These are phyloP conservation scores for Boechera retrofracta DNA, from an alignment of 345 rosid species.

Conservation along the genomic window DNA sequence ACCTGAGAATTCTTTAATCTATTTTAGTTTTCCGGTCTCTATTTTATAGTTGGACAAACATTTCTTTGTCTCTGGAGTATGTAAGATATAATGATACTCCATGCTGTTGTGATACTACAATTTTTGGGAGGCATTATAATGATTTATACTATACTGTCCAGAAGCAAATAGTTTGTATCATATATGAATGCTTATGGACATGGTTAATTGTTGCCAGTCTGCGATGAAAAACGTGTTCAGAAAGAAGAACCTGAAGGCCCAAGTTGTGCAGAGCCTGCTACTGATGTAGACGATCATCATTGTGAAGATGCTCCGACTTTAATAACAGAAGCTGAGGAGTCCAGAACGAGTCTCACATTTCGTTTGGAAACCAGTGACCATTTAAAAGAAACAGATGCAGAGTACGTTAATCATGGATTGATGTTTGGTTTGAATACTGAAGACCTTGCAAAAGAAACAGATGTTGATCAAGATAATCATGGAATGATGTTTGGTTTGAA, in stretches of 20 bases:
- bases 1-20: background rate
- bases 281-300: constrained; percentile 44
- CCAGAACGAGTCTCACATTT: constrained; percentile 34
- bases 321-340: constrained; percentile 42
- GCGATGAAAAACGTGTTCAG: constrained; percentile 45
- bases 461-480: constrained; percentile 38
- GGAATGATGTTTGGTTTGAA: constrained; percentile 43
- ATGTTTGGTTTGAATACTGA: constrained; percentile 20
- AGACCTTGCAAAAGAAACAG: constrained; percentile 42
- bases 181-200: constrained; percentile 19
- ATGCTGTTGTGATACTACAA: constrained; percentile 2
- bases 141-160: background rate
- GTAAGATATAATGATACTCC: constrained; percentile 8
- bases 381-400: constrained; percentile 36
- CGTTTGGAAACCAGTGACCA: constrained; percentile 44
- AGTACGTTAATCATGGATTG: constrained; percentile 41
- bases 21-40: background rate
- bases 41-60: constrained; percentile 10
- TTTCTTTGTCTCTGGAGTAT: constrained; percentile 13
- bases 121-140: constrained; percentile 7
- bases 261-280: constrained; percentile 52
- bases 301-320: constrained; percentile 44
- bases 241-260: constrained; percentile 41
- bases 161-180: constrained; percentile 11
- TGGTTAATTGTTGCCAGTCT: constrained; percentile 48